Evolutionary conservation across 2,329 filamentous ascomycete species (phyloP), one percentile per base, ranked within the genome.

Genomic region (Tympanopsis confertula): DNA sequence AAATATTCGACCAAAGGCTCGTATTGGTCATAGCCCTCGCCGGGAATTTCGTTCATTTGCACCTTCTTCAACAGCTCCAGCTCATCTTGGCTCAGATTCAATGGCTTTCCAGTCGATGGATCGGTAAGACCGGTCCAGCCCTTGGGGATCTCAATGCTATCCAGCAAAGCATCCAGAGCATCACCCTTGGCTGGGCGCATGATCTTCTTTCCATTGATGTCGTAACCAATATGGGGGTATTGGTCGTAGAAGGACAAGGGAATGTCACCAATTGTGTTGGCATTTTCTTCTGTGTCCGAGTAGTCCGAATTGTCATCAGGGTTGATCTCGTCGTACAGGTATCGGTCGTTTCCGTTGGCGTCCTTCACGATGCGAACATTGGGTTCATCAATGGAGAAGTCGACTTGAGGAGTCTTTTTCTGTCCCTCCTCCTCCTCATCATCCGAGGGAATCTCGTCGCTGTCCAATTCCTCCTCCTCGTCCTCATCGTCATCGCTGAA

Each of bases 201-300:
- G 45, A 98, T 94, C 60, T 85, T 93, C 72, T 93, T 95, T 58
- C 91, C 91, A 58, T 98, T 94, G 65, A 98, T 96, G 51, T 95
- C 86, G 62, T 98, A 98, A 42, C 91, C 91, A 55, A 98, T 95
- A 57, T 98, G 91, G 37, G 91, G 91, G 56, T 95, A 98, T 24
- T 86, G 83, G 57, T 98, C 91, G 66, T 98, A 98, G 62, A 94
- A 96, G 3, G 84, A 82, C 36, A 96, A 66, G 4, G 88, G 86
- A 42, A 98, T 98, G 55, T 96, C 71, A 47, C 91, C 93, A 50
- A 98, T 95, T 0, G 91, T 96, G 62, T 98, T 98, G 37, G 69
- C 70, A 19, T 80, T 75, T 39, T 76, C 82, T 43, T 82, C 77
- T 3, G 79, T 81, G 56, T 95, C 89, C 3, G 84, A 84, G 54